Evolutionary conservation across 116 monocot genomes (phyloP).

Genomic region (Dioscorea cayenensis): DNA sequence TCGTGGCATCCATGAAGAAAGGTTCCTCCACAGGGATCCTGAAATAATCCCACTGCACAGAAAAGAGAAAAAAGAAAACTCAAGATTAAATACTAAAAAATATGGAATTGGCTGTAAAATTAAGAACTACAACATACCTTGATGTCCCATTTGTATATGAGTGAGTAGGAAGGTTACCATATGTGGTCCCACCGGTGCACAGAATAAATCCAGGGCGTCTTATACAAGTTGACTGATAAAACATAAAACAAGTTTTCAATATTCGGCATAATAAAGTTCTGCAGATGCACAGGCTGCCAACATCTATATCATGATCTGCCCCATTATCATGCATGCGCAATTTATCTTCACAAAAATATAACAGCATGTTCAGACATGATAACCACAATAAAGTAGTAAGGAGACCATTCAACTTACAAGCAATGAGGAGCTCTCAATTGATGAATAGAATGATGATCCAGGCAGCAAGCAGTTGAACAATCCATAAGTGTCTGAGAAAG

Average conservation of each 20-base stretch:
- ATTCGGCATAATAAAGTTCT: background rate
- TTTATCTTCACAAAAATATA: too few species aligned
- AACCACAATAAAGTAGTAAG: background rate
- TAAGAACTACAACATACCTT: constrained; percentile 29
- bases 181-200: constrained; percentile 82
- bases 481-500: constrained; percentile 65
- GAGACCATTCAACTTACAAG: constrained; percentile 50
- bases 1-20: constrained; percentile 87
- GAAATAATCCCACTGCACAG: constrained; percentile 33
- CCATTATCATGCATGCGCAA: too few species aligned
- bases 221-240: constrained; percentile 70
- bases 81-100: background rate
- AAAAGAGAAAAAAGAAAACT: background rate
- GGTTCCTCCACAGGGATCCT: constrained; percentile 65
- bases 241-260: background rate
- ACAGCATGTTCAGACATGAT: background rate
- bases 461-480: constrained; percentile 79
- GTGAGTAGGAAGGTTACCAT: constrained; percentile 80
- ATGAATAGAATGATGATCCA: constrained; percentile 71
- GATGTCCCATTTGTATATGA: constrained; percentile 42
- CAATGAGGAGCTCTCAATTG: constrained; percentile 68
- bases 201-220: constrained; percentile 89
- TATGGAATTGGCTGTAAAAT: constrained; percentile 1
- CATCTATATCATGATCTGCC: too few species aligned
- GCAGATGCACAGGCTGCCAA: too few species aligned